Evolutionary conservation across 192 early-diverging fungal species (phyloP).

Genomic region (Backusella sp.): DNA sequence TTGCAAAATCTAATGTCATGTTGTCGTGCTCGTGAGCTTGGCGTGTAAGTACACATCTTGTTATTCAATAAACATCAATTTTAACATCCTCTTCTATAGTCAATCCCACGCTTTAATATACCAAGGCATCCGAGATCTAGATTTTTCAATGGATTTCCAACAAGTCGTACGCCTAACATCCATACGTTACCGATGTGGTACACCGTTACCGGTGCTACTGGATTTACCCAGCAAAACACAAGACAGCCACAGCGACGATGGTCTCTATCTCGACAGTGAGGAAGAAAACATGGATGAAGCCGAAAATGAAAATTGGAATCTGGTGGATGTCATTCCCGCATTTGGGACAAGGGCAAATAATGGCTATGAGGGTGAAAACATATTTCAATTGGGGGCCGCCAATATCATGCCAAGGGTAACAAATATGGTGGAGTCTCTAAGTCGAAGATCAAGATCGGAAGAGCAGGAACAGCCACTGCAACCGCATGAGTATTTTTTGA

Average conservation of each 20-base stretch:
- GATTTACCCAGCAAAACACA: neutral
- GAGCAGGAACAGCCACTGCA: neutral
- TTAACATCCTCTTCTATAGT: neutral
- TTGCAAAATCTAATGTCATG: constrained; percentile 48
- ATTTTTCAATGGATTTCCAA: constrained; percentile 26
- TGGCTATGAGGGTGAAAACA: constrained; percentile 18
- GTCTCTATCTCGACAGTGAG: constrained; percentile 10
- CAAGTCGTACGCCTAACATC: constrained; percentile 29
- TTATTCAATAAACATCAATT: neutral
- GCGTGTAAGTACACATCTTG: constrained; percentile 34
- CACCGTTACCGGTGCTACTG: neutral
- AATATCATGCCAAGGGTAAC: constrained; percentile 29
- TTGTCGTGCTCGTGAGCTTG: constrained; percentile 46
- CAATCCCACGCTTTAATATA: constrained; percentile 30
- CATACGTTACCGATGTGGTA: constrained; percentile 9
- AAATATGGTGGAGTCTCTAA: constrained; percentile 22
- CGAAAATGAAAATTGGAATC: constrained; percentile 30
- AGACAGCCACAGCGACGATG: neutral
- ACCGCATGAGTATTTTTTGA: neutral
- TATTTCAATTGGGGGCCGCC: constrained; percentile 25
- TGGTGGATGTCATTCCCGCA: constrained; percentile 34
- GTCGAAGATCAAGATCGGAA: neutral
- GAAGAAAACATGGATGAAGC: neutral
- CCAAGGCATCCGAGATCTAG: constrained; percentile 12
- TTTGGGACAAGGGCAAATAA: constrained; percentile 10